These are phyloP conservation scores for Mycena maculata DNA, from an alignment of 768 basidiomycete species.

Conservation along the genomic window DNA sequence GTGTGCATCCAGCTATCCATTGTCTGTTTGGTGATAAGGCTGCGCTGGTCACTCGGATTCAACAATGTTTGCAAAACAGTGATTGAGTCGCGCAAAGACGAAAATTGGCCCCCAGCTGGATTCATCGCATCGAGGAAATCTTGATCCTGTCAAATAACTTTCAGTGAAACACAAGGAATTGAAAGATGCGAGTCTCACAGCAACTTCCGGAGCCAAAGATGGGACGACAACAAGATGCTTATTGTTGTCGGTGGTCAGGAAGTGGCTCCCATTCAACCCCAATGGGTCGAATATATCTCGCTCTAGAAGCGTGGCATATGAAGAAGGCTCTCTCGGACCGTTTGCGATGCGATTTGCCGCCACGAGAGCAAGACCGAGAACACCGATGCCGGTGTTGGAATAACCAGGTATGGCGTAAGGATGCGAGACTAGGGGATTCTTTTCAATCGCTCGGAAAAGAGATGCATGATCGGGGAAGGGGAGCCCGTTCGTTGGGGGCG, in stretches of 20 bases:
- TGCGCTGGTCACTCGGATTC: constrained; percentile 40
- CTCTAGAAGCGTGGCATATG: constrained; percentile 48
- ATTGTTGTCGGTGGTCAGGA: constrained; percentile 45
- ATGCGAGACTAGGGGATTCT: constrained; percentile 44
- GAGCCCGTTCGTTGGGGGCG: constrained; percentile 51
- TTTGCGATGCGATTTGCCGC: constrained; percentile 41
- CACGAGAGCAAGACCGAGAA: constrained; percentile 51
- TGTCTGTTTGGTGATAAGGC: constrained; percentile 37
- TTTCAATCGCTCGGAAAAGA: constrained; percentile 42
- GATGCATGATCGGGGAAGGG: constrained; percentile 47
- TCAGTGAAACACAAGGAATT: background rate
- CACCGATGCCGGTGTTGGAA: constrained; percentile 52
- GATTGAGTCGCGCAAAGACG: constrained; percentile 50
- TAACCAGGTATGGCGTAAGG: constrained; percentile 49
- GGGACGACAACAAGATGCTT: constrained; percentile 44
- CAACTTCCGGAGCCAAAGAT: constrained; percentile 43
- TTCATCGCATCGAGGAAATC: constrained; percentile 54
- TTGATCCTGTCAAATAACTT: constrained; percentile 44
- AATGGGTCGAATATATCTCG: constrained; percentile 53
- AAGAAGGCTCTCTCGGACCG: constrained; percentile 21
- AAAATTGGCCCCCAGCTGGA: constrained; percentile 54
- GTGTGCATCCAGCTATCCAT: constrained; percentile 46
- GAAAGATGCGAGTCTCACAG: constrained; percentile 35
- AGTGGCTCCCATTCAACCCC: constrained; percentile 48
- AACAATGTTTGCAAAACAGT: constrained; percentile 49